Base-by-base conservation (phyloP, 345 rosid species). In the Dipteronia sinensis region DNA sequence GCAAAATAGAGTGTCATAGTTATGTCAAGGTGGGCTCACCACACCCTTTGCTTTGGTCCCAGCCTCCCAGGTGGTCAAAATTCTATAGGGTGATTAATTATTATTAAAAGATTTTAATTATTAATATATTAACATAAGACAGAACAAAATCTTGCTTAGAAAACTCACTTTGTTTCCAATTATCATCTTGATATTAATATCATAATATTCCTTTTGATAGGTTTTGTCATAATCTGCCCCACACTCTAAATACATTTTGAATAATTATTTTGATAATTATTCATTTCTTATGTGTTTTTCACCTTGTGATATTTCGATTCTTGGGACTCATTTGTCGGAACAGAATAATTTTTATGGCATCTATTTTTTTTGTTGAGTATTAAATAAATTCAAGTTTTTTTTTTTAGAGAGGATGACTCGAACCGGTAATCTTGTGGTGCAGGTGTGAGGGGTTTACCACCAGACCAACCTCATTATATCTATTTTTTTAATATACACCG, bases 101-200 rank as follows among this genome's bases (percentile, higher is more conserved):
- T 42, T 15, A 15, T 17, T 15, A 44, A 46, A 49, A 25, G 34
- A 34, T 27, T 51, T 49, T 49, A 16, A 15, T 27, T 34, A 17
- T 72, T 38, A 49, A 49, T 58, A 12, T 59, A 58, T 38, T 20
- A 31, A 72, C 31, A 34, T n/a, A 3, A 59, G 42, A 44, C 27
- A 6, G 77, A 53, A 64, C 62, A 19, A n/a, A 47, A 75, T 65
- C 77, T 49, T 72, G 42, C 16, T 42, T 13, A 42, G 4, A 44
- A 71, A 19, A 22, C 15, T 17, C 23, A 56, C 12, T 70, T 53
- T 29, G 63, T 27, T 53, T 29, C 74, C 15, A 19, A 31, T 31
- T 19, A 53, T 71, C 64, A 7, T 9, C n/a, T 53, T 3, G 58
- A 53, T 53, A 53, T 1, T 17, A 51, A 42, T 42, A 42, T 7